These are phyloP conservation scores for Onygenales sp. DNA, from an alignment of 2,329 filamentous ascomycete species.

Conservation along the genomic window DNA sequence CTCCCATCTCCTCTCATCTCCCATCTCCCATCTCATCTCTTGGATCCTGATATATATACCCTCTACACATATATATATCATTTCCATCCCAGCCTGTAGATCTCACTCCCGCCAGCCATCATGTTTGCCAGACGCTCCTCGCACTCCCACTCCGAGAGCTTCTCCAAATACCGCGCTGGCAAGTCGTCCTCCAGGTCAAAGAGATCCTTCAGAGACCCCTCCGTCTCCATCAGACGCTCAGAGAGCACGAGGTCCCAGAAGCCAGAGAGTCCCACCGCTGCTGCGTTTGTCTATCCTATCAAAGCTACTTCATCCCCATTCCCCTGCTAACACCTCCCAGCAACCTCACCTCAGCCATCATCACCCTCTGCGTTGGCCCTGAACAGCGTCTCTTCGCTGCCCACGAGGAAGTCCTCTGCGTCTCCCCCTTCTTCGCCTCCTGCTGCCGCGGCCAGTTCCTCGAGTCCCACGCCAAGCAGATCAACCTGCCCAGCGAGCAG, in stretches of 20 bases:
- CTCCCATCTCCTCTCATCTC: too few relatives aligned
- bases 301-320: not conserved
- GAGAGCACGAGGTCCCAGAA: constrained; percentile 17
- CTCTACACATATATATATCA: too few relatives aligned
- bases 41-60: too few relatives aligned
- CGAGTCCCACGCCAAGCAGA: constrained; percentile 54
- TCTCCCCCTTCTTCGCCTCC: constrained; percentile 69
- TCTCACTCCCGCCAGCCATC: not conserved
- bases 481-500: constrained; percentile 74
- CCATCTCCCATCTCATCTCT: too few relatives aligned
- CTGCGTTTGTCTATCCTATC: constrained; percentile 21
- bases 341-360: constrained; percentile 56
- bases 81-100: not conserved
- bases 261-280: constrained; percentile 23
- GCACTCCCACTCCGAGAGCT: constrained; percentile 18
- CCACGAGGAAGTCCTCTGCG: constrained; percentile 73
- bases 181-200: constrained; percentile 18
- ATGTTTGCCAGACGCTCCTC: constrained; percentile 13
- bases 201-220: constrained; percentile 17
- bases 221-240: constrained; percentile 16
- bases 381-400: constrained; percentile 84
- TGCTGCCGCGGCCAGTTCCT: constrained; percentile 55
- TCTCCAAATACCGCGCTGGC: constrained; percentile 20
- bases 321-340: constrained; percentile 25
- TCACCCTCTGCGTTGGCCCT: constrained; percentile 71